These are phyloP conservation scores for Phallus indusiatus DNA, from an alignment of 768 basidiomycete species.

Conservation along the genomic window DNA sequence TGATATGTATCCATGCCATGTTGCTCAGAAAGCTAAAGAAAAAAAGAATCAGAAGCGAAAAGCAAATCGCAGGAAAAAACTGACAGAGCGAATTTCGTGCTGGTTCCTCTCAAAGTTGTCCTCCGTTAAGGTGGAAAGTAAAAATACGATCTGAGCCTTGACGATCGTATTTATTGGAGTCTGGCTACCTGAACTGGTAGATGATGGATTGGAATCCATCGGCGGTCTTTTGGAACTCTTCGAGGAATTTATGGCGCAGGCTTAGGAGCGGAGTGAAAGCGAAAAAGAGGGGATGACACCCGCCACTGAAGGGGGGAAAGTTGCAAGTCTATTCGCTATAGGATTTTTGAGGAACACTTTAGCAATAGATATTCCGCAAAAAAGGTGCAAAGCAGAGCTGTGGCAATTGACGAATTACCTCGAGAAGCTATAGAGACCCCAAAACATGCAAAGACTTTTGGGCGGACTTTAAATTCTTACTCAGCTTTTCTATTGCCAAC, in stretches of 20 bases:
- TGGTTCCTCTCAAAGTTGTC: slow-evolving; percentile 95
- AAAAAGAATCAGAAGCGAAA: slow-evolving; percentile 9
- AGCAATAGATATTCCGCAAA: background rate
- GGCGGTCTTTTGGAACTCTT: background rate
- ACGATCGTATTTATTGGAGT: slow-evolving; percentile 72
- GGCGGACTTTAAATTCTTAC: background rate
- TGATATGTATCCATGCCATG: slow-evolving; percentile 96
- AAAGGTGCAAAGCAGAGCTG: background rate
- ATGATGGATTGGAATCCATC: slow-evolving; percentile 8
- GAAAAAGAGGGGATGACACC: background rate
- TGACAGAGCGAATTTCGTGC: slow-evolving; percentile 86
- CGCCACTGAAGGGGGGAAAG: background rate
- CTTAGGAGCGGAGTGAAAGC: background rate
- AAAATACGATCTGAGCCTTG: slow-evolving; percentile 95
- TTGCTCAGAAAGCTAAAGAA: slow-evolving; percentile 78
- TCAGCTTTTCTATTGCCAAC: no score
- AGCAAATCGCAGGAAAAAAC: slow-evolving; percentile 24
- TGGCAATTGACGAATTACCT: background rate
- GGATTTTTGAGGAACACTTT: background rate
- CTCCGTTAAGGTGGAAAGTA: slow-evolving; percentile 91
- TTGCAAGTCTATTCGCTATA: background rate
- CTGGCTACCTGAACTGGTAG: slow-evolving; percentile 8
- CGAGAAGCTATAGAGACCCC: background rate
- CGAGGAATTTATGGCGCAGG: background rate
- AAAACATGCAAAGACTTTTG: background rate